Conservation (phyloP, 2,329 filamentous ascomycete genomes). For the Pezizomycotina sp. region DNA sequence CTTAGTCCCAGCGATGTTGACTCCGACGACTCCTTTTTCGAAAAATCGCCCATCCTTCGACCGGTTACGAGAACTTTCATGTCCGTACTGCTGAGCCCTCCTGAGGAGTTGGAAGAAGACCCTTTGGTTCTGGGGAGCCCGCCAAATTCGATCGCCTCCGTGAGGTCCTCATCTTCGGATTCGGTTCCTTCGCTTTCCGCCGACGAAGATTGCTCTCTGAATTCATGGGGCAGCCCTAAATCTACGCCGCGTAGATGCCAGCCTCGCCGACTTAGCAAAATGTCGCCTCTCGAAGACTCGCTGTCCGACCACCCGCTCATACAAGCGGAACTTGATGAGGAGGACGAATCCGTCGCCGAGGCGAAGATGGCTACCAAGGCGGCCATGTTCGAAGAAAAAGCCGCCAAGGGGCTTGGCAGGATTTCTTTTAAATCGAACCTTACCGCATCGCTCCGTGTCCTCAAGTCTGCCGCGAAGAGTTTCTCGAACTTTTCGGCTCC, state of each 20-base stretch:
- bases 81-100: constrained; percentile 22
- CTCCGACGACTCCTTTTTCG: constrained; percentile 21
- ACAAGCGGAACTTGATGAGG: constrained; percentile 15
- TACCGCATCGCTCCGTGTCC: constrained; percentile 47
- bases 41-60: constrained; percentile 20
- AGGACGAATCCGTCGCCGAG: constrained; percentile 11
- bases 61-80: constrained; percentile 21
- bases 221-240: constrained; percentile 18
- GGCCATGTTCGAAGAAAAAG: constrained; percentile 20
- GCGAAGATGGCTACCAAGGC: constrained; percentile 18
- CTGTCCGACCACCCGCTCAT: constrained; percentile 23
- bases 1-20: constrained; percentile 19
- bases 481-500: constrained; percentile 47
- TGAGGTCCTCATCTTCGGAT: constrained; percentile 22
- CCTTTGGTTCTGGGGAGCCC: constrained; percentile 20
- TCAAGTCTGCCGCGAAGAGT: constrained; percentile 47
- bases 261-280: constrained; percentile 14
- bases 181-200: constrained; percentile 24
- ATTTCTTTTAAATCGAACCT: constrained; percentile 51
- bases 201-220: constrained; percentile 24
- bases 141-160: constrained; percentile 21
- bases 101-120: constrained; percentile 22
- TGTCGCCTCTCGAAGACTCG: constrained; percentile 23
- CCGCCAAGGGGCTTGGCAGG: constrained; percentile 16
- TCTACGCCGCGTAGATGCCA: constrained; percentile 13